Base-by-base conservation (phyloP, 805 yeast species). In the Saccharomycopsis malanga region DNA sequence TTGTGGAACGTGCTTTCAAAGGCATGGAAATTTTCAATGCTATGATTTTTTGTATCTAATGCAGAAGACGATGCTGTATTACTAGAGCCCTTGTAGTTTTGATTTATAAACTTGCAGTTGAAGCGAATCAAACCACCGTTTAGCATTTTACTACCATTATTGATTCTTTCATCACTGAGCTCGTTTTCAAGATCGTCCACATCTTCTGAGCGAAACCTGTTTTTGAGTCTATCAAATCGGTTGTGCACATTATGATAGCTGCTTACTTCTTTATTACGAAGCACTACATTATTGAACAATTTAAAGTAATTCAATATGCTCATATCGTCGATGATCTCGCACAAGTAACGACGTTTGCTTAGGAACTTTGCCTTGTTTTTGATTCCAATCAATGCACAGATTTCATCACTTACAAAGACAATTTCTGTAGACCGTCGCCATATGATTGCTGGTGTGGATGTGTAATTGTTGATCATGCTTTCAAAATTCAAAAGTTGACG, bases 351-450 rank as follows among this genome's bases (percentile, higher is more conserved):
- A 45, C 86, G 64, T 53, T 39, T 39, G 5, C 37, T 24, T 7
- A 52, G 24, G 34, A 52, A 52, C 18, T 44, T 35, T 4, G 44
- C 25, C 45, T 52, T 52, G 34, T 45, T 49, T 37, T 49, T 43
- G n/a, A 52, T 52, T 1, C 87, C 85, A 4, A 89, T 75, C 53
- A 86, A 65, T 2, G 80, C 75, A 25, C 83, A 75, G 57, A 86
- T 76, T 56, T 85, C 93, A 53, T 81, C 79, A 4, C 88, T 82
- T 7, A 83, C 76, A 6, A 85, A 85, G 9, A 84, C 88, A 36
- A 87, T 79, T 59, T 86, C 94, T 7, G 94, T 94, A 0, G 94
- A 83, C 35, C 95, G 67, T 56, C 95, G 70, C 95, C 95, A 86
- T 53, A 85, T 81, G 15, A 84, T 79, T 2, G 91, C 81, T 1